These are phyloP conservation scores for Diaporthe aspalathi DNA, from an alignment of 2,329 filamentous ascomycete genomes.

Conservation along the genomic window DNA sequence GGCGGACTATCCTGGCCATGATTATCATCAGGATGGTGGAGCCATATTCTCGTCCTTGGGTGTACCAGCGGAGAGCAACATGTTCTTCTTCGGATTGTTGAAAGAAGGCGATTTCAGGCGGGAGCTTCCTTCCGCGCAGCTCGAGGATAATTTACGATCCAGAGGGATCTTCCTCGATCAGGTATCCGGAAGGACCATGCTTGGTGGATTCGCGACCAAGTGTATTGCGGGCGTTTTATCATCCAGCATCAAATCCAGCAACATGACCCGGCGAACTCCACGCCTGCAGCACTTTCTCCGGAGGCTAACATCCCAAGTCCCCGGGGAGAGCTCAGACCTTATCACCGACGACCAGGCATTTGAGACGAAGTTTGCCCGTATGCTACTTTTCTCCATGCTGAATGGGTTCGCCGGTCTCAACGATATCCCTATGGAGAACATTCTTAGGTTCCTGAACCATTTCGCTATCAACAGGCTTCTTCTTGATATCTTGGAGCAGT, in stretches of 20 bases:
- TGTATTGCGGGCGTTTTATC: not conserved
- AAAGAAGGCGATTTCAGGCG: not conserved
- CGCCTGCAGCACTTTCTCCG: not conserved
- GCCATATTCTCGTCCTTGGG: not conserved
- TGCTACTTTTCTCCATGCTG: constrained; percentile 6
- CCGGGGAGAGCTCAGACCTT: not conserved
- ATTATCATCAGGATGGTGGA: not conserved
- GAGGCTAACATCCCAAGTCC: not conserved
- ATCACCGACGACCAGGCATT: not conserved
- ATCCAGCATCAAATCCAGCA: too few species aligned
- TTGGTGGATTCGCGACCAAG: not conserved
- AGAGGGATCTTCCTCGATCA: not conserved
- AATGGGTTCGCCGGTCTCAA: constrained; percentile 3
- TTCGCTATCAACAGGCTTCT: not conserved
- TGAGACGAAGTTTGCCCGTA: constrained; percentile 1
- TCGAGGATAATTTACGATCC: not conserved
- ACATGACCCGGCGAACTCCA: not conserved
- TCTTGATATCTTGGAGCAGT: not conserved
- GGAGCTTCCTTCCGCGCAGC: not conserved
- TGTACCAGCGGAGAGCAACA: not conserved
- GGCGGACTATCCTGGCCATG: too few species aligned
- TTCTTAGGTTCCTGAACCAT: constrained; percentile 3
- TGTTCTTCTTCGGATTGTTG: not conserved
- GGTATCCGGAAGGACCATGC: not conserved
- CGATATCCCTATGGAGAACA: constrained; percentile 1